phyloP scores from a whole-genome alignment of 805 yeast species.

The Nakazawaea peltata region DNA sequence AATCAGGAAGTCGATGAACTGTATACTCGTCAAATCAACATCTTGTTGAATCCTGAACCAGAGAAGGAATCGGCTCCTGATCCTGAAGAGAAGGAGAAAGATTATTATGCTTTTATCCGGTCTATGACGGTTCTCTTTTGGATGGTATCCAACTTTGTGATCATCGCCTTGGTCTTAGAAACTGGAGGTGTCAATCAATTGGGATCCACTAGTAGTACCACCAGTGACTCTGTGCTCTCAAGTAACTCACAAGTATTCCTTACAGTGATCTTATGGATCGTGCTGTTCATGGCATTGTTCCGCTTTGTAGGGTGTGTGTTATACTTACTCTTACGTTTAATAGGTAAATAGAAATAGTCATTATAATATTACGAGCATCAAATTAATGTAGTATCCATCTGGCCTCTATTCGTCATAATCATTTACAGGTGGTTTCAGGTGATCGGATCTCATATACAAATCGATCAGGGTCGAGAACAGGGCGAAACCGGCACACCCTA shows the following conservation, averaged over 20 bases:
- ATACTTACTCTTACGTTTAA: slow-evolving; percentile 23
- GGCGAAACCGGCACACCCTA: slow-evolving; percentile 98
- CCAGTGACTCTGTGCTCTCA: slow-evolving; percentile 15
- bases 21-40: slow-evolving; percentile 57
- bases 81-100: slow-evolving; percentile 48
- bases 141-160: slow-evolving; percentile 79
- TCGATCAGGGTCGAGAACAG: slow-evolving; percentile 90
- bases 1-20: slow-evolving; percentile 67
- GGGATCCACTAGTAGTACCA: slow-evolving; percentile 17
- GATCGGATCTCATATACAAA: slow-evolving; percentile 76
- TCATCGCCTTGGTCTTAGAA: slow-evolving; percentile 77
- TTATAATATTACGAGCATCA: too few species aligned
- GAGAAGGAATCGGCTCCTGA: slow-evolving; percentile 14
- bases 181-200: slow-evolving; percentile 67
- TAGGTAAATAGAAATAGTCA: slow-evolving; percentile 4
- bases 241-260: slow-evolving; percentile 57
- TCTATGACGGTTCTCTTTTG: slow-evolving; percentile 84
- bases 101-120: slow-evolving; percentile 86
- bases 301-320: slow-evolving; percentile 68
- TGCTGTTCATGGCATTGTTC: slow-evolving; percentile 82
- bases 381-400: too few species aligned
- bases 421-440: slow-evolving; percentile 73
- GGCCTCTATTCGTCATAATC: slow-evolving; percentile 62
- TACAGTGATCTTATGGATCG: slow-evolving; percentile 85
- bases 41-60: slow-evolving; percentile 33